Conservation (phyloP, 495 filamentous ascomycete genomes). For the Haplographium delicatum region DNA sequence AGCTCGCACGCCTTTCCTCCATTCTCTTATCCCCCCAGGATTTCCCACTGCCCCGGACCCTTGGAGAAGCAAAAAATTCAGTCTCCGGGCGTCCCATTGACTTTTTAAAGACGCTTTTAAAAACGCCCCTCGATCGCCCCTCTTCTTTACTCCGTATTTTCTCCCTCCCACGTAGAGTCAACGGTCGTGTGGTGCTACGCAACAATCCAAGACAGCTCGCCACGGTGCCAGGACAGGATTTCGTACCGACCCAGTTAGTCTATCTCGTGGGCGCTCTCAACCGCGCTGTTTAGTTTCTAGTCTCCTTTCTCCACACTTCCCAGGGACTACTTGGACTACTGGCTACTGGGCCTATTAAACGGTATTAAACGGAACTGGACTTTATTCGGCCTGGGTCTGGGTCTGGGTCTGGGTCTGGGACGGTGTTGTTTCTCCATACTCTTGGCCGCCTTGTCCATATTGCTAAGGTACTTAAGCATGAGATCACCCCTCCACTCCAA, state of each 20-base stretch:
- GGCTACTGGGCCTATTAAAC: too few relatives aligned
- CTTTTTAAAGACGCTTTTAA: too few relatives aligned
- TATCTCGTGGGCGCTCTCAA: neutral
- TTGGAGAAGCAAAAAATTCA: too few relatives aligned
- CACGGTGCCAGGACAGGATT: neutral
- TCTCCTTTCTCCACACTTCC: slow-evolving; percentile 7
- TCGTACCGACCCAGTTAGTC: neutral
- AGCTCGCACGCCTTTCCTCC: too few relatives aligned
- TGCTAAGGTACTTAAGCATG: slow-evolving; percentile 13
- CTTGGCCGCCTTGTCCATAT: neutral
- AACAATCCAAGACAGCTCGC: too few relatives aligned
- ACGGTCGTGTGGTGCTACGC: too few relatives aligned
- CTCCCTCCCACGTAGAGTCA: neutral
- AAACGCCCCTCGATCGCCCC: neutral
- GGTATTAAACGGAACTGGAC: too few relatives aligned
- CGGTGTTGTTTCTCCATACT: slow-evolving; percentile 10
- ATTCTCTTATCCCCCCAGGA: too few relatives aligned
- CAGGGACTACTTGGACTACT: neutral
- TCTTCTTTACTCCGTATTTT: neutral
- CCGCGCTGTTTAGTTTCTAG: neutral
- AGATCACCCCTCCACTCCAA: slow-evolving; percentile 4
- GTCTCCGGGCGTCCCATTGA: too few relatives aligned
- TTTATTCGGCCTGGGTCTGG: too few relatives aligned
- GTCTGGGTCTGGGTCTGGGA: too few relatives aligned
- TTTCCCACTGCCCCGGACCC: too few relatives aligned